A percentile compares a stretch with the other conserved stretches of the same genome.
phyloP scores from a whole-genome alignment of 352 stramenopile species.

The Phytophthora citrophthora region DNA sequence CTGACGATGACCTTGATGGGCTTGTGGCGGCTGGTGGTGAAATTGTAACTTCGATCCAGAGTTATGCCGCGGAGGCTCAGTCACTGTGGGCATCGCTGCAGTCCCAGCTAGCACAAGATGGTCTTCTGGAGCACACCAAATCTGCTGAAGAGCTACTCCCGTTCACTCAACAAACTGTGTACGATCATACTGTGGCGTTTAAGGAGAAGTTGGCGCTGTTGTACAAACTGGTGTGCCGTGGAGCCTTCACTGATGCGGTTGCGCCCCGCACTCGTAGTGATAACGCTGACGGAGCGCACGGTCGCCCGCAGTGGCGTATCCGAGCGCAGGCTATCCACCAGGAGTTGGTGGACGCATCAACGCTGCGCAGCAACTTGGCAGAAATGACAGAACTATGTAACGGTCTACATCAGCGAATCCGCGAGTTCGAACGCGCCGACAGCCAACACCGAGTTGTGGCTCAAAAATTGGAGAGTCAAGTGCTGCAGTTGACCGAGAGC shows the following conservation, averaged over 20 bases:
- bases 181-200: constrained; percentile 50
- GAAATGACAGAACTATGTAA: constrained; percentile 76
- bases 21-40: constrained; percentile 68
- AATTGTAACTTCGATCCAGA: constrained; percentile 60
- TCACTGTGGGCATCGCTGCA: constrained; percentile 50
- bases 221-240: constrained; percentile 81
- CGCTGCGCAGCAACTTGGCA: constrained; percentile 59
- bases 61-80: constrained; percentile 55
- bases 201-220: constrained; percentile 70
- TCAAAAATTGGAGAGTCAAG: constrained; percentile 82
- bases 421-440: constrained; percentile 75
- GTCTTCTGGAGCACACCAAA: constrained; percentile 20
- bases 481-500: constrained; percentile 59
- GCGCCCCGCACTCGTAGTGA: constrained; percentile 47
- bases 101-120: constrained; percentile 40
- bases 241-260: constrained; percentile 78
- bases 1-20: constrained; percentile 74
- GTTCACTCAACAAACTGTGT: constrained; percentile 56
- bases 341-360: constrained; percentile 68
- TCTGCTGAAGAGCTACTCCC: constrained; percentile 42
- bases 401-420: constrained; percentile 65
- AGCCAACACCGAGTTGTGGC: constrained; percentile 81
- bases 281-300: constrained; percentile 29
- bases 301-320: constrained; percentile 72
- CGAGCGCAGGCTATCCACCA: constrained; percentile 77